These are phyloP conservation scores for Irpex rosettiformis DNA, from an alignment of 1,284 basidiomycete genomes.

Conservation along the genomic window DNA sequence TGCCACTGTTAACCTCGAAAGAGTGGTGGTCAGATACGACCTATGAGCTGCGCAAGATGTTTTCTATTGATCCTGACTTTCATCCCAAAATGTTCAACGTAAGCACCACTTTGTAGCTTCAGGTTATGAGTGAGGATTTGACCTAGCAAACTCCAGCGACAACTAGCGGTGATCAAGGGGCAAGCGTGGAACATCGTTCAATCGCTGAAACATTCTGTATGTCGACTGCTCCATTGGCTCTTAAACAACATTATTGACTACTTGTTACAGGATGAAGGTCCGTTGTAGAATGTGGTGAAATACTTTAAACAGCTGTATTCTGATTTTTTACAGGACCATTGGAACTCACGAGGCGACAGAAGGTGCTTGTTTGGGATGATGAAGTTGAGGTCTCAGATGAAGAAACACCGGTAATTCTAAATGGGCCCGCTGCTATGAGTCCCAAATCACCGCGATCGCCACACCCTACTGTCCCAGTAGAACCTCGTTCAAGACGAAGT, in stretches of 20 bases:
- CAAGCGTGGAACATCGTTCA: constrained; percentile 91
- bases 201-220: constrained; percentile 68
- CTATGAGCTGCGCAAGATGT: constrained; percentile 71
- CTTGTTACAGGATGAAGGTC: constrained; percentile 54
- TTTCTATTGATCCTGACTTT: constrained; percentile 80
- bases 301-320: constrained; percentile 9
- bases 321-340: constrained; percentile 57
- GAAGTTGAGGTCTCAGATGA: constrained; percentile 76
- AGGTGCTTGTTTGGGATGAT: constrained; percentile 81
- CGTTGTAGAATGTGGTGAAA: constrained; percentile 5
- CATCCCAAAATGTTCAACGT: constrained; percentile 84
- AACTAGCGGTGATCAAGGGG: constrained; percentile 88
- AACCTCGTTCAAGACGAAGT: constrained; percentile 44
- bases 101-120: constrained; percentile 22
- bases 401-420: constrained; percentile 33
- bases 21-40: constrained; percentile 90
- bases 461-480: constrained; percentile 50
- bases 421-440: constrained; percentile 24
- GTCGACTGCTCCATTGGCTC: constrained; percentile 10
- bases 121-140: not conserved
- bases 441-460: constrained; percentile 30
- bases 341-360: constrained; percentile 77
- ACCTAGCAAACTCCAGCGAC: constrained; percentile 45
- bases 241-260: not conserved
- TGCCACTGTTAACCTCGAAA: constrained; percentile 79